phyloP scores from a whole-genome alignment of 441 rosid genomes.

The Jatropha podagrica region DNA sequence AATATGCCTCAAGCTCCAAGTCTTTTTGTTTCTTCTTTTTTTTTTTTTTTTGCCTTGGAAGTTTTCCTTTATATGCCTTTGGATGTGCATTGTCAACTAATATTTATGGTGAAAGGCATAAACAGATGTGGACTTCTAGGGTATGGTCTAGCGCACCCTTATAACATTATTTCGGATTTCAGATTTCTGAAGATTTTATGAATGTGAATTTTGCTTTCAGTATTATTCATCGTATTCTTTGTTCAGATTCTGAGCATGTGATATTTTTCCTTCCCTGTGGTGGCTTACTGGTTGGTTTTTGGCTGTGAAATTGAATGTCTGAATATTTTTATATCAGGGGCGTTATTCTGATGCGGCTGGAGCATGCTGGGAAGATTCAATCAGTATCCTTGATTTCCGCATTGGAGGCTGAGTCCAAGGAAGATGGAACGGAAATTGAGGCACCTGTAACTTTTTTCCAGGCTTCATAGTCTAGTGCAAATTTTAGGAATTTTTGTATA shows the following conservation, averaged over 20 bases:
- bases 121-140: neutral
- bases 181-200: neutral
- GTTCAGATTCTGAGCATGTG: neutral
- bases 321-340: slow-evolving; percentile 46
- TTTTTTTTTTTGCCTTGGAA: no score
- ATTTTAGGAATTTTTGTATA: slow-evolving; percentile 14
- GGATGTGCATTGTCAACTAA: neutral
- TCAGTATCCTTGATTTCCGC: slow-evolving; percentile 85
- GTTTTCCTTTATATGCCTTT: neutral
- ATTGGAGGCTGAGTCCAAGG: slow-evolving; percentile 48
- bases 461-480: neutral
- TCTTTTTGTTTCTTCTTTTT: no score
- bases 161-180: neutral
- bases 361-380: slow-evolving; percentile 86
- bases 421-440: slow-evolving; percentile 12
- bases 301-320: neutral
- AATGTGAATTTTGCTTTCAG: neutral
- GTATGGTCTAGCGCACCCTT: neutral
- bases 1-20: neutral
- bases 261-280: no score
- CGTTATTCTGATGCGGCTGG: slow-evolving; percentile 89
- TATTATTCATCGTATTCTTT: neutral
- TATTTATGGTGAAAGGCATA: neutral
- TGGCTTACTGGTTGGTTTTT: neutral
- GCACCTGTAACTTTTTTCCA: neutral